Percentiles rank a stretch among this genome's conserved stretches.
These are phyloP conservation scores for Syzygium jambos DNA, from an alignment of 345 rosid genomes.

Conservation along the genomic window DNA sequence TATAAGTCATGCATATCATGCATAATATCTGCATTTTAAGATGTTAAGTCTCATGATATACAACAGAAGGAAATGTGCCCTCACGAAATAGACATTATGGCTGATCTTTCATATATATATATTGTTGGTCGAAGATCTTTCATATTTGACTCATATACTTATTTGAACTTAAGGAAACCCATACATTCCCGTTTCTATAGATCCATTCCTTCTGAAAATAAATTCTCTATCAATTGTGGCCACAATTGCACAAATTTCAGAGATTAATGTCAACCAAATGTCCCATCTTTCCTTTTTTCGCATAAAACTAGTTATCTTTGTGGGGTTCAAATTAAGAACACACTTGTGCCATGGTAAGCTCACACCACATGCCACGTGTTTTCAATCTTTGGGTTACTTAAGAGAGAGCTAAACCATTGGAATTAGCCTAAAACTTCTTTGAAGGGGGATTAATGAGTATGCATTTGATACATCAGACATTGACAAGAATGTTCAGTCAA, in stretches of 20 bases:
- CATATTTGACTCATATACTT: background rate
- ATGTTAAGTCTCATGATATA: background rate
- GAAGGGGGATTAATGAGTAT: background rate
- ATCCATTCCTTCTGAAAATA: background rate
- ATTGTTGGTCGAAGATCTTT: no score
- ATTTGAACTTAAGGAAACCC: background rate
- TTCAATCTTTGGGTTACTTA: background rate
- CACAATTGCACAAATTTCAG: accelerated
- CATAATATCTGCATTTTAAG: background rate
- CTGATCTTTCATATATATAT: background rate
- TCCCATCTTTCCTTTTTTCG: background rate
- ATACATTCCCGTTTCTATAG: accelerated
- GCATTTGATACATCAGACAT: background rate
- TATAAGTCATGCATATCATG: accelerated
- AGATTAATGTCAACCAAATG: background rate
- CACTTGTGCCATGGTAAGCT: accelerated
- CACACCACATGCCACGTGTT: background rate
- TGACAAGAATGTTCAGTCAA: accelerated
- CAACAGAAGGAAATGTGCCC: background rate
- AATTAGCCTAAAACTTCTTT: accelerated
- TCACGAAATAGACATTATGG: background rate
- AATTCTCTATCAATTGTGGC: accelerated
- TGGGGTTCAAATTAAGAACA: background rate
- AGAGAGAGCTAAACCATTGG: background rate
- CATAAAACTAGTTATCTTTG: accelerated